Evolutionary conservation across 2,329 filamentous ascomycete species (phyloP).

Genomic region (Taxawa tesnikishii): DNA sequence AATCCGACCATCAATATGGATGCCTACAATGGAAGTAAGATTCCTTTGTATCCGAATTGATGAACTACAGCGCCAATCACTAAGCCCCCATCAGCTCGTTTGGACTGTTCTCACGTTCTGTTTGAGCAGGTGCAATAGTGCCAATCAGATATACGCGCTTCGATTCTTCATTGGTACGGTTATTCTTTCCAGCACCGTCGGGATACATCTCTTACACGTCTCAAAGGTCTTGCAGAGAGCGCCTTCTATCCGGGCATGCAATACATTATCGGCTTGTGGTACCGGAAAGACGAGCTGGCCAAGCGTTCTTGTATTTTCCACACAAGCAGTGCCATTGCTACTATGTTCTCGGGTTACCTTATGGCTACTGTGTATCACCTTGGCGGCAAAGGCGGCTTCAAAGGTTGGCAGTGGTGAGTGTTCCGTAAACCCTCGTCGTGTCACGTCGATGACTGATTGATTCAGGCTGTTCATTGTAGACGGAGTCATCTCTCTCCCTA

Average conservation of each 20-base stretch:
- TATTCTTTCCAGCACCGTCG: background rate
- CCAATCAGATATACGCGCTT: constrained; percentile 33
- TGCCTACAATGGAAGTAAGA: constrained; percentile 32
- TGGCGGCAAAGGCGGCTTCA: constrained; percentile 33
- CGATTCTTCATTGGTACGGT: constrained; percentile 35
- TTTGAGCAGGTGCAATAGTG: constrained; percentile 26
- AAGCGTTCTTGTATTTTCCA: constrained; percentile 43
- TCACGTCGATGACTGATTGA: too few species aligned
- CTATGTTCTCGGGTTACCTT: constrained; percentile 41
- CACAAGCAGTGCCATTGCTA: constrained; percentile 31
- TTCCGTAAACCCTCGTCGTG: too few species aligned
- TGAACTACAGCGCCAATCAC: too few species aligned
- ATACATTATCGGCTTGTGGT: constrained; percentile 41
- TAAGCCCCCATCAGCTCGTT: constrained; percentile 20
- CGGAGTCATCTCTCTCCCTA: constrained; percentile 40
- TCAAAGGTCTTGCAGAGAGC: constrained; percentile 31
- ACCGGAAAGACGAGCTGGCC: constrained; percentile 36
- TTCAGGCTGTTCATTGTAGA: constrained; percentile 39
- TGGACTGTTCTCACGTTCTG: constrained; percentile 39
- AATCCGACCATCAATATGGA: constrained; percentile 34
- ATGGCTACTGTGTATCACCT: constrained; percentile 42
- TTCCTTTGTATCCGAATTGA: background rate
- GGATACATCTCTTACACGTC: background rate
- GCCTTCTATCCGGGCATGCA: constrained; percentile 42
- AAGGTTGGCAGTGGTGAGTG: constrained; percentile 45